Conservation (phyloP, 2,329 filamentous ascomycete species). For the Berkeleyomyces basicola region DNA sequence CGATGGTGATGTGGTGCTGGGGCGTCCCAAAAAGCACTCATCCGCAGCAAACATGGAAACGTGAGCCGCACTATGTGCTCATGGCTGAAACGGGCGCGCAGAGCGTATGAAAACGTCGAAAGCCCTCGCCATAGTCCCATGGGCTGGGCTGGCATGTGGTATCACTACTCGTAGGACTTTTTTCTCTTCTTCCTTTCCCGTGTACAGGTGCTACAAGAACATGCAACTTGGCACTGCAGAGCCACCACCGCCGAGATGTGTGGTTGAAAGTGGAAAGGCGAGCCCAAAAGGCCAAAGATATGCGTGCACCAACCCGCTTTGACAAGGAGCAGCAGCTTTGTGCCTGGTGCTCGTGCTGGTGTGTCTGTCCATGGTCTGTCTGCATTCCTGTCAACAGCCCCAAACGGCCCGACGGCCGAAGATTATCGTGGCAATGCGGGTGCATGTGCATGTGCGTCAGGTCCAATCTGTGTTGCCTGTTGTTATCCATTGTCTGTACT, state of each 20-base stretch:
- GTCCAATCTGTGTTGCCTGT: background rate
- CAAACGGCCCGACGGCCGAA: background rate
- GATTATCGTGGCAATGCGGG: background rate
- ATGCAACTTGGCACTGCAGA: background rate
- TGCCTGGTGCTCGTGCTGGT: background rate
- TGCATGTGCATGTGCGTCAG: background rate
- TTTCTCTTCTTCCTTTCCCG: background rate
- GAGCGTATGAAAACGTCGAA: no score
- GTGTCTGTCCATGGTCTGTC: no score
- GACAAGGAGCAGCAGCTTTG: background rate
- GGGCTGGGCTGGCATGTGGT: no score
- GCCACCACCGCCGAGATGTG: background rate
- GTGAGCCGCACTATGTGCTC: no score
- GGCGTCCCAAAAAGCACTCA: no score
- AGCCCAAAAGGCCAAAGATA: background rate
- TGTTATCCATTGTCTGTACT: no score
- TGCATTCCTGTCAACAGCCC: background rate
- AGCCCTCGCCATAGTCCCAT: no score
- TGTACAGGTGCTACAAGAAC: background rate
- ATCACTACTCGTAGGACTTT: no score
- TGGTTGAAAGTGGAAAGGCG: background rate
- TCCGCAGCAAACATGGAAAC: no score
- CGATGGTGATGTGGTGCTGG: no score
- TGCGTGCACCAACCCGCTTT: background rate
- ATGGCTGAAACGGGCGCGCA: no score